Evolutionary conservation across 2,329 filamentous ascomycete species (phyloP).

Genomic region (Xylariales sp.): DNA sequence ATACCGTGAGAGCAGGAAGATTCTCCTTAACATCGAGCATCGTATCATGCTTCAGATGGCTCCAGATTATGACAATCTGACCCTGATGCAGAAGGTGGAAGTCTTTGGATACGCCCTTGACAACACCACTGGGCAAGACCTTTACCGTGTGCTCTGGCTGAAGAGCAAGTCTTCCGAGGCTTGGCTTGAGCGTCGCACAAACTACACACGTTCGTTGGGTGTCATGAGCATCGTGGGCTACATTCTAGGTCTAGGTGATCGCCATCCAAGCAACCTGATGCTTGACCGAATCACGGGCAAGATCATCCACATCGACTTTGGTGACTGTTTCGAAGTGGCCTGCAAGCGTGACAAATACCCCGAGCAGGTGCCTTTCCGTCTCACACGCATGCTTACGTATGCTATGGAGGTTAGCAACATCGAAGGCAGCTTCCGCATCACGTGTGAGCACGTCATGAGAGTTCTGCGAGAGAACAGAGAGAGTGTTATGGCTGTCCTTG

Average conservation of each 20-base stretch:
- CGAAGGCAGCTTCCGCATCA: conserved; percentile 96
- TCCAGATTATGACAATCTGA: conserved; percentile 96
- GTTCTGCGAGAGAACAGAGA: conserved; percentile 96
- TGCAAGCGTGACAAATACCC: conserved; percentile 99
- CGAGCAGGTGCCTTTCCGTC: conserved; percentile 92
- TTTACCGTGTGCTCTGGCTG: conserved; percentile 96
- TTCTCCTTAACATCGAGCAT: conserved; percentile 97
- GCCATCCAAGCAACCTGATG: conserved; percentile 97
- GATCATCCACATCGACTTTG: conserved; percentile 98
- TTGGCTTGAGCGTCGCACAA: conserved; percentile 97
- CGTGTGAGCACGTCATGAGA: conserved; percentile 97
- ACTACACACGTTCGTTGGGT: conserved; percentile 92
- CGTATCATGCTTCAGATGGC: conserved; percentile 99
- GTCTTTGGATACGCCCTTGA: conserved; percentile 98
- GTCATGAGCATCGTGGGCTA: conserved; percentile 99
- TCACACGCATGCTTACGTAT: conserved; percentile 98
- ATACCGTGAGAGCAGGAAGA: conserved; percentile 95
- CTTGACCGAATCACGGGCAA: conserved; percentile 93
- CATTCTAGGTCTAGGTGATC: conserved; percentile 91
- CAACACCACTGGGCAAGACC: conserved; percentile 97
- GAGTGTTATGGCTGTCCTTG: conserved; percentile 94
- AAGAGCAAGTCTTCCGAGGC: conserved; percentile 98
- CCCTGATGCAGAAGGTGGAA: conserved; percentile 99
- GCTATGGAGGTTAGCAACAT: conserved; percentile 99
- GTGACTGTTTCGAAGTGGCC: conserved; percentile 98